phyloP scores from a whole-genome alignment of 139 green algal genomes.

The Spirogloea muscicola region DNA sequence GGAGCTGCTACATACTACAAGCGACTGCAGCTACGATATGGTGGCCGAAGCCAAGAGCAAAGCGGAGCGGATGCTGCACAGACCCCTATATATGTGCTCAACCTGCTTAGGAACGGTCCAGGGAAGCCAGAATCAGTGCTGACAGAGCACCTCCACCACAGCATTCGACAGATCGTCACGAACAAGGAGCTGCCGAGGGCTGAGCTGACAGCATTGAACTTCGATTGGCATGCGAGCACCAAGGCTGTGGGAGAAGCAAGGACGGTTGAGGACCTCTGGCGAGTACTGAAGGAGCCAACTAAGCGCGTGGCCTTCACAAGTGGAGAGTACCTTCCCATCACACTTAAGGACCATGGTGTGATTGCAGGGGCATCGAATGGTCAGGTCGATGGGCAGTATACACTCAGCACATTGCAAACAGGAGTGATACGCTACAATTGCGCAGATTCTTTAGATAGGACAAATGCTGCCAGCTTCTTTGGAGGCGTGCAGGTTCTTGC shows the following conservation, averaged over 20 bases:
- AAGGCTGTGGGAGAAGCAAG: conserved; percentile 76
- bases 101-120: conserved; percentile 81
- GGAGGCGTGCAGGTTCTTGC: conserved; percentile 76
- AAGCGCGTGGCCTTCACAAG: conserved; percentile 30
- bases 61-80: not conserved
- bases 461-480: conserved; percentile 95
- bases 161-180: not conserved
- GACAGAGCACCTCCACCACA: conserved; percentile 62
- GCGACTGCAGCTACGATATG: conserved; percentile 24
- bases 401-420: conserved; percentile 49
- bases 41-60: not conserved
- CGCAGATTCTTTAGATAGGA: conserved; percentile 94
- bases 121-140: conserved; percentile 65
- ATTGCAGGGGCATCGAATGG: not conserved
- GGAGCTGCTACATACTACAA: conserved; percentile 63
- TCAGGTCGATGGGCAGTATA: conserved; percentile 4
- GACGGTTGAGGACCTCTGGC: conserved; percentile 88
- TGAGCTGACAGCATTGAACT: conserved; percentile 62
- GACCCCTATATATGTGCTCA: too few species aligned
- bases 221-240: conserved; percentile 96
- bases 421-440: conserved; percentile 93
- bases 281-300: conserved; percentile 56
- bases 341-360: not conserved
- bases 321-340: conserved; percentile 7
- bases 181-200: not conserved